Percentiles rank a stretch among this genome's conserved stretches.
These are phyloP conservation scores for Clitoria ternatea DNA, from an alignment of 306 rosid species.

Conservation along the genomic window DNA sequence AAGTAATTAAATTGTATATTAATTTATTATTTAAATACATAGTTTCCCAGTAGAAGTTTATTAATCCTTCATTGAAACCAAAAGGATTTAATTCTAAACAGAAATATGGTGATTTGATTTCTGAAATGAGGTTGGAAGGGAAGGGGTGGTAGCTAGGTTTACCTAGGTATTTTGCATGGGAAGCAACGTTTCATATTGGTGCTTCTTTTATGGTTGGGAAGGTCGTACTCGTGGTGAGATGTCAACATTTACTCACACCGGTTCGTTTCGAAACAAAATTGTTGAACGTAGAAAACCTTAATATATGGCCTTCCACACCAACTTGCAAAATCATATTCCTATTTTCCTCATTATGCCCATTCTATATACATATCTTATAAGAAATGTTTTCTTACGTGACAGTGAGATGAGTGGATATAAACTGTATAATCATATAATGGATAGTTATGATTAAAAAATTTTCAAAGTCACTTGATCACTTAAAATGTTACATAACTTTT, in stretches of 20 bases:
- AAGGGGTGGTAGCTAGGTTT: constrained; percentile 23
- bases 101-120: constrained; percentile 1
- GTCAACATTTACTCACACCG: no score
- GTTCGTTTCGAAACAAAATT: constrained; percentile 7
- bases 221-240: constrained; percentile 40
- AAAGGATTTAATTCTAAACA: not conserved
- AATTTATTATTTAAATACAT: not conserved
- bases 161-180: constrained; percentile 44
- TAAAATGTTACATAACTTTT: no score
- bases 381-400: no score
- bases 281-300: not conserved
- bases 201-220: constrained; percentile 41
- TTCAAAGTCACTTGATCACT: no score
- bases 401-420: no score
- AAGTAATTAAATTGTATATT: not conserved
- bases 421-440: no score
- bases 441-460: no score
- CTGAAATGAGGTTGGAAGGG: constrained; percentile 13
- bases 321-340: no score
- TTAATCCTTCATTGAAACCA: not conserved
- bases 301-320: no score
- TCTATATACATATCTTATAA: no score
- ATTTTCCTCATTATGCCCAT: no score
- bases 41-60: not conserved
- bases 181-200: constrained; percentile 42